A percentile compares a stretch with the other conserved stretches of the same genome.
Evolutionary conservation across 495 filamentous ascomycete species (phyloP).

Genomic region (Xylaria longipes): DNA sequence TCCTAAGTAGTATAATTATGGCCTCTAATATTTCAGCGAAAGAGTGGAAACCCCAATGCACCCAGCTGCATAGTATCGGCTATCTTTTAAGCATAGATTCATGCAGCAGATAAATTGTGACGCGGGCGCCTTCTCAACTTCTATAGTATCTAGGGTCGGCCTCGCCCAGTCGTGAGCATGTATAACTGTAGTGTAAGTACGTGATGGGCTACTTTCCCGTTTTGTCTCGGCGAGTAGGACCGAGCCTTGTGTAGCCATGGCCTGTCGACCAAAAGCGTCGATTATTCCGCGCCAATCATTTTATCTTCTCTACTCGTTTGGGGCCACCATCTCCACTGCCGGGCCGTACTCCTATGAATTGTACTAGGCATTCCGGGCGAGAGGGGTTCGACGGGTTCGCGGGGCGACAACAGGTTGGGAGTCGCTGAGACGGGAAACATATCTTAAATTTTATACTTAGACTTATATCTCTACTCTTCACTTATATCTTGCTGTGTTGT

Average conservation of each 20-base stretch:
- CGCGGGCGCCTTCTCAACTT: neutral
- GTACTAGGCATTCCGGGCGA: conserved; percentile 19
- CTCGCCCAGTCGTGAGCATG: conserved; percentile 1
- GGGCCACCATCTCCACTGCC: conserved; percentile 25
- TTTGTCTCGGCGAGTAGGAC: conserved; percentile 28
- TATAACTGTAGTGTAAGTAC: neutral
- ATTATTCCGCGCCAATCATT: conserved; percentile 30
- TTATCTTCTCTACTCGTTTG: conserved; percentile 5
- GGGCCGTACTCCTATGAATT: conserved; percentile 22
- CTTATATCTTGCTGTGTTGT: conserved; percentile 4
- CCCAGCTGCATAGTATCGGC: neutral
- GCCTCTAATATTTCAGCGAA: neutral
- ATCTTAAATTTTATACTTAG: conserved; percentile 2
- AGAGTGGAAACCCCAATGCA: conserved; percentile 4
- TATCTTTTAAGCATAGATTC: neutral
- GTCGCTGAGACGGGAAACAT: conserved; percentile 11
- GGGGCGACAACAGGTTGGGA: conserved; percentile 12
- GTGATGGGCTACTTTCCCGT: conserved; percentile 19
- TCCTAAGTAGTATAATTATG: neutral
- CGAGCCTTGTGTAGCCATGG: conserved; percentile 25
- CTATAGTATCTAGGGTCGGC: neutral
- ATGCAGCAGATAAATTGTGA: conserved; percentile 4
- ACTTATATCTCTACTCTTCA: neutral
- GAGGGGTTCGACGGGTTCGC: conserved; percentile 25
- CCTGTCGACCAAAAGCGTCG: conserved; percentile 13